Conservation (phyloP, 2,329 filamentous ascomycete genomes). For the Hymenoscyphus albidus region DNA sequence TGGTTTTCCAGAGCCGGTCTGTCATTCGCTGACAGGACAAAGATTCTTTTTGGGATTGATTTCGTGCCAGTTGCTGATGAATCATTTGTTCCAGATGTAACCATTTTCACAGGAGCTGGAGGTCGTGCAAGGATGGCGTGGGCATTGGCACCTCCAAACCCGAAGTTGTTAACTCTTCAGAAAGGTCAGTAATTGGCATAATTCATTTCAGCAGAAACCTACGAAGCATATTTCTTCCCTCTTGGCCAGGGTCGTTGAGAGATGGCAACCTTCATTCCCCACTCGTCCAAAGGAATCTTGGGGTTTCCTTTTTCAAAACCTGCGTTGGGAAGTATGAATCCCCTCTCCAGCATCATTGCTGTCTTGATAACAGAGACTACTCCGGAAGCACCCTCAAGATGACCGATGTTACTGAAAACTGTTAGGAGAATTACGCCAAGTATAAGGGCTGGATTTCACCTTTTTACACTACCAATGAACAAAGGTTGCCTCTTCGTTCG, state of each 20-base stretch:
- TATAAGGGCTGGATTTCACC: slow-evolving; percentile 1
- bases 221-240: slow-evolving; percentile 43
- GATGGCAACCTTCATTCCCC: slow-evolving; percentile 34
- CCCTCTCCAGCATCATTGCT: slow-evolving; percentile 41
- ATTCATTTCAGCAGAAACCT: background rate
- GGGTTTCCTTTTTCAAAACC: slow-evolving; percentile 40
- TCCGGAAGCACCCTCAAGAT: slow-evolving; percentile 40
- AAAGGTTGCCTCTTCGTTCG: slow-evolving; percentile 21
- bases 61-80: slow-evolving; percentile 20
- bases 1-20: slow-evolving; percentile 20
- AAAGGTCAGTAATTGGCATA: background rate
- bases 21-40: slow-evolving; percentile 27
- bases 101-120: slow-evolving; percentile 3
- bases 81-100: slow-evolving; percentile 15
- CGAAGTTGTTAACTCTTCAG: slow-evolving; percentile 37
- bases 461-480: slow-evolving; percentile 32
- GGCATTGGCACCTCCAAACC: slow-evolving; percentile 35
- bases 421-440: background rate
- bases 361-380: slow-evolving; percentile 41
- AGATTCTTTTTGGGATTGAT: slow-evolving; percentile 20
- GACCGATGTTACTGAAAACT: slow-evolving; percentile 30
- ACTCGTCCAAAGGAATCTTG: slow-evolving; percentile 36
- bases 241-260: slow-evolving; percentile 27
- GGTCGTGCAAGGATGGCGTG: slow-evolving; percentile 39
- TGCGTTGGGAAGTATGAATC: slow-evolving; percentile 41